Conservation (phyloP, 495 filamentous ascomycete genomes). For the Neurospora sp. region DNA sequence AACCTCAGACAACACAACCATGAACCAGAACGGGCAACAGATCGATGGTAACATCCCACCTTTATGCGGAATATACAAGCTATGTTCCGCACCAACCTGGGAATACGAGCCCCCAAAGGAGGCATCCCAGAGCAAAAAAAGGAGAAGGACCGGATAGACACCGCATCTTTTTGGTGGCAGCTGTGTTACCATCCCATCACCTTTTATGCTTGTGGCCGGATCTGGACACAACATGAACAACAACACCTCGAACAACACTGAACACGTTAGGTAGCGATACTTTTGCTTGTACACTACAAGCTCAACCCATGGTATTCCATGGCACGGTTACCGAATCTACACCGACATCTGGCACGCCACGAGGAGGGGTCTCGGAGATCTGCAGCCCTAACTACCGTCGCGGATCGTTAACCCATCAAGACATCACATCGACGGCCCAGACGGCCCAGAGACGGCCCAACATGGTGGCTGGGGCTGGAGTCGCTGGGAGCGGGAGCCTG, state of each 20-base stretch:
- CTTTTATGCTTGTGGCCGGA: not conserved
- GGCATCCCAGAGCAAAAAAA: not conserved
- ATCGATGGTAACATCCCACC: not conserved
- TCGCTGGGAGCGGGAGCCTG: not conserved
- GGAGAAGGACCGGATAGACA: not conserved
- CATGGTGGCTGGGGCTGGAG: not conserved
- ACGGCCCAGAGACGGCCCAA: too few relatives aligned
- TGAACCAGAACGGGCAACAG: not conserved
- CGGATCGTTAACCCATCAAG: not conserved
- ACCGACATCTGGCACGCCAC: slow-evolving; percentile 10
- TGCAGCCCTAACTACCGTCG: slow-evolving; percentile 2
- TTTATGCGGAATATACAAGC: not conserved
- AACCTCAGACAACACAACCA: not conserved
- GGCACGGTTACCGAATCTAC: not conserved
- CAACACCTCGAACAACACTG: not conserved
- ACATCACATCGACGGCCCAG: not conserved
- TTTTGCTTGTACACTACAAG: not conserved
- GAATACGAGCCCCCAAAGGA: not conserved
- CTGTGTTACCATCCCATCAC: not conserved
- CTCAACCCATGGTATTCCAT: not conserved
- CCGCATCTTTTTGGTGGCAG: not conserved
- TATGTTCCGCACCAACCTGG: not conserved
- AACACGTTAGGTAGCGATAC: not conserved
- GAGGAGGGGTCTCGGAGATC: slow-evolving; percentile 4
- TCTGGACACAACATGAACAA: not conserved